Evolutionary conservation across 2,329 filamentous ascomycete genomes (phyloP).

Genomic region (Cladorrhinum sp.): DNA sequence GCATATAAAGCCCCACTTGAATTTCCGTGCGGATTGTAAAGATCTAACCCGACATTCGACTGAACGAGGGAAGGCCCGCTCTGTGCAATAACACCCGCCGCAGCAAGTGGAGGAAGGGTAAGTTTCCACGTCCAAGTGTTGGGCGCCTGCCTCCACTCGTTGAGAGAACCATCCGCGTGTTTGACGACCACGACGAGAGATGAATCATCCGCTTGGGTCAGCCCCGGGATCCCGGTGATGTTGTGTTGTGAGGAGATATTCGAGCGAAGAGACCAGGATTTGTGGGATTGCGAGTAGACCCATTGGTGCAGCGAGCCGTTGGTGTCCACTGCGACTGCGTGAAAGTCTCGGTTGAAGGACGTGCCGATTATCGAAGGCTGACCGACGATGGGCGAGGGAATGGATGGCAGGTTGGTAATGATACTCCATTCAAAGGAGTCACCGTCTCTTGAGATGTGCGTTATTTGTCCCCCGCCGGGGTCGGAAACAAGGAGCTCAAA

Average conservation of each 20-base stretch:
- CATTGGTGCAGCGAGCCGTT: constrained; percentile 13
- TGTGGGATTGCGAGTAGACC: constrained; percentile 13
- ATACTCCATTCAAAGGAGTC: constrained; percentile 12
- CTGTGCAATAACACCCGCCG: constrained; percentile 19
- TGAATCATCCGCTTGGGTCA: constrained; percentile 20
- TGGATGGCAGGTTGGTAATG: not conserved
- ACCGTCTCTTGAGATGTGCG: constrained; percentile 17
- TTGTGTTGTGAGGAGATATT: not conserved
- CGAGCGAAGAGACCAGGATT: constrained; percentile 13
- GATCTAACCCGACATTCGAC: constrained; percentile 19
- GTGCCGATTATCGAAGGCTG: constrained; percentile 23
- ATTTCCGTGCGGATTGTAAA: constrained; percentile 11
- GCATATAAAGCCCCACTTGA: constrained; percentile 20
- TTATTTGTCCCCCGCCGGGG: not conserved
- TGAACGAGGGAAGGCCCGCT: constrained; percentile 22
- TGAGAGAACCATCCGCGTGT: constrained; percentile 22
- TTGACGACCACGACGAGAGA: constrained; percentile 19
- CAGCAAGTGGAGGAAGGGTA: constrained; percentile 9
- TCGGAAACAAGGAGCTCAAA: constrained; percentile 19
- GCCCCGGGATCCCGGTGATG: constrained; percentile 21
- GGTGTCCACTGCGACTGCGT: constrained; percentile 12
- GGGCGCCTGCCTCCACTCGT: constrained; percentile 19
- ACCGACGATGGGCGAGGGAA: not conserved
- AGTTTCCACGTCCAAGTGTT: constrained; percentile 15
- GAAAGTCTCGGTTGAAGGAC: constrained; percentile 23